Conservation (phyloP, 371 early-diverging fungal species). For the Lichtheimia ornata region DNA sequence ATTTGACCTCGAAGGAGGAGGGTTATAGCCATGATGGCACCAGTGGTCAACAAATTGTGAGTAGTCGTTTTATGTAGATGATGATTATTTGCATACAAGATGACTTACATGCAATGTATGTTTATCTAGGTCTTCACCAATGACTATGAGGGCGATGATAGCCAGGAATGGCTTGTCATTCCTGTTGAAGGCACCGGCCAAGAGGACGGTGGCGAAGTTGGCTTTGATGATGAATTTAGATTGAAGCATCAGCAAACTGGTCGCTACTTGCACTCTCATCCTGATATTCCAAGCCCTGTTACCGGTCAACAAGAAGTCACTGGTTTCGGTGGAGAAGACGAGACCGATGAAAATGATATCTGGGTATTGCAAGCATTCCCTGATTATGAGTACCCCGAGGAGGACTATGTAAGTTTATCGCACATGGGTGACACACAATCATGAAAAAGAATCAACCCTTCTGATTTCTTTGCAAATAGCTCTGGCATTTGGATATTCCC, state of each 20-base stretch:
- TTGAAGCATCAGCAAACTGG: slow-evolving; percentile 54
- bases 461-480: slow-evolving; percentile 20
- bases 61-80: background rate
- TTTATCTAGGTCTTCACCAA: slow-evolving; percentile 36
- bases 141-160: slow-evolving; percentile 40
- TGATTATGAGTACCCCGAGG: slow-evolving; percentile 39
- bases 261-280: slow-evolving; percentile 61
- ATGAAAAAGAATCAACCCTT: background rate
- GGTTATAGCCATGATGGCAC: slow-evolving; percentile 41
- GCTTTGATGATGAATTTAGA: slow-evolving; percentile 56
- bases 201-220: slow-evolving; percentile 42
- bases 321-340: slow-evolving; percentile 49
- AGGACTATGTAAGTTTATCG: slow-evolving; percentile 21
- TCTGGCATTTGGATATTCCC: slow-evolving; percentile 52
- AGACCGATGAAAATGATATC: slow-evolving; percentile 60
- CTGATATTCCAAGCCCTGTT: slow-evolving; percentile 46
- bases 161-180: slow-evolving; percentile 52
- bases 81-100: background rate
- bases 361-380: slow-evolving; percentile 61
- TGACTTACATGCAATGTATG: background rate
- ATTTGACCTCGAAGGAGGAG: slow-evolving; percentile 38
- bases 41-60: slow-evolving; percentile 52
- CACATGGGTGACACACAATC: background rate
- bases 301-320: slow-evolving; percentile 66
- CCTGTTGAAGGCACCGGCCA: slow-evolving; percentile 39